Percentiles rank a stretch among this genome's conserved stretches.
These are phyloP conservation scores for Scheffersomyces stipitis DNA, from an alignment of 805 yeast species.

Conservation along the genomic window DNA sequence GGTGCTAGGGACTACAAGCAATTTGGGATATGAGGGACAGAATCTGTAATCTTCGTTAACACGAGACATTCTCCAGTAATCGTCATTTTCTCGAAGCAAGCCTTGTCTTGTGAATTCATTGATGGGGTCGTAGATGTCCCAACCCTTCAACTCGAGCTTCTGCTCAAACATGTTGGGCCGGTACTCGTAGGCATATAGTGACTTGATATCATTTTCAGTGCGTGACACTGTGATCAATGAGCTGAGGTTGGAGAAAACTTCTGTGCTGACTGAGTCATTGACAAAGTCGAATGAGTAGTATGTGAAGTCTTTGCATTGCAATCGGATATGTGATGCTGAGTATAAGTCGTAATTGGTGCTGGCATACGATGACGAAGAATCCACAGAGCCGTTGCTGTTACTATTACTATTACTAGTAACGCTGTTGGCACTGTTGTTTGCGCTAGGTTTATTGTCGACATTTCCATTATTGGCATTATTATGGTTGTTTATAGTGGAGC, in stretches of 20 bases:
- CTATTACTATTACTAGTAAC: constrained; percentile 3
- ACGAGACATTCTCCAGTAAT: constrained; percentile 67
- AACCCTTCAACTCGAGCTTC: constrained; percentile 51
- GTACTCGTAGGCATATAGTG: constrained; percentile 79
- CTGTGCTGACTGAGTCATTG: constrained; percentile 57
- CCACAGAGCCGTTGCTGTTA: background rate
- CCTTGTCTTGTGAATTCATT: constrained; percentile 79
- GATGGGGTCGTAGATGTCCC: constrained; percentile 65
- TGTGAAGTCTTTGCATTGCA: constrained; percentile 84
- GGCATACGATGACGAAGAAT: constrained; percentile 1
- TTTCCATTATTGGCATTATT: background rate
- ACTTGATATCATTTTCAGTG: constrained; percentile 40
- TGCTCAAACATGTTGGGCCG: constrained; percentile 71
- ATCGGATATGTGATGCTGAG: constrained; percentile 55
- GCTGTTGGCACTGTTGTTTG: background rate
- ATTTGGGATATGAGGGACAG: constrained; percentile 73
- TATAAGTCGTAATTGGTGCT: constrained; percentile 32
- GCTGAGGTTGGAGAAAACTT: constrained; percentile 71
- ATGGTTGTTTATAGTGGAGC: constrained; percentile 2
- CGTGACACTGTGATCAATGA: constrained; percentile 58
- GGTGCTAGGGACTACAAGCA: constrained; percentile 66
- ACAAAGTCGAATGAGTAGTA: constrained; percentile 74
- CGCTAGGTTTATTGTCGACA: background rate
- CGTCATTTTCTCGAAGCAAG: constrained; percentile 26
- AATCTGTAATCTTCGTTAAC: constrained; percentile 66